These are phyloP conservation scores for Exophiala viscosa DNA, from an alignment of 2,329 filamentous ascomycete species.

Conservation along the genomic window DNA sequence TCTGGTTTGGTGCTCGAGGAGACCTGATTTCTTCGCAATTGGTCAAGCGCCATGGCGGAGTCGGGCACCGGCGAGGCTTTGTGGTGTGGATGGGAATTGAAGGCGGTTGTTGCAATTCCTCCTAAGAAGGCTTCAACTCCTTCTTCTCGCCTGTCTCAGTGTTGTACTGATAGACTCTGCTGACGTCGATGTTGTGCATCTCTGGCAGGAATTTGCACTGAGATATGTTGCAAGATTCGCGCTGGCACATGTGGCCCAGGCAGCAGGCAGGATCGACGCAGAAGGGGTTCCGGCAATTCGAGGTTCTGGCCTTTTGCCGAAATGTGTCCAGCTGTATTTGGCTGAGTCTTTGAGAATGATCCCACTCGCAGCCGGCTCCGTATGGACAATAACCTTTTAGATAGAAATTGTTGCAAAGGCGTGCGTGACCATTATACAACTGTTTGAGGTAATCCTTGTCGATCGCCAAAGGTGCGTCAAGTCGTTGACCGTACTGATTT, in stretches of 20 bases:
- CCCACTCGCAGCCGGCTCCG: conserved; percentile 20
- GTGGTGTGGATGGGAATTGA: background rate
- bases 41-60: too few species aligned
- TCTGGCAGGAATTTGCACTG: conserved; percentile 23
- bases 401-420: conserved; percentile 60
- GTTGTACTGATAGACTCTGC: conserved; percentile 18
- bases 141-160: conserved; percentile 14
- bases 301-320: conserved; percentile 25
- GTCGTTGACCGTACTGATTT: conserved; percentile 52
- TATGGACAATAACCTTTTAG: conserved; percentile 54
- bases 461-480: conserved; percentile 48
- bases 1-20: background rate
- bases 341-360: conserved; percentile 19
- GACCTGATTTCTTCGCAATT: background rate
- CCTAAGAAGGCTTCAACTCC: conserved; percentile 14
- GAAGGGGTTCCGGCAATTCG: conserved; percentile 20
- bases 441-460: conserved; percentile 48
- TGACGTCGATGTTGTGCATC: conserved; percentile 22
- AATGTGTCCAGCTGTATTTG: conserved; percentile 21
- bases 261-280: conserved; percentile 21
- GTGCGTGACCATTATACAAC: conserved; percentile 52
- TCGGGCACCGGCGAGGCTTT: too few species aligned
- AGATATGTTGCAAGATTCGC: conserved; percentile 12
- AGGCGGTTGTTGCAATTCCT: conserved; percentile 7
- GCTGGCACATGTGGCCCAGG: conserved; percentile 24